These are phyloP conservation scores for Vaccinium macrocarpon DNA, from an alignment of 148 eudicot genomes.

Conservation along the genomic window DNA sequence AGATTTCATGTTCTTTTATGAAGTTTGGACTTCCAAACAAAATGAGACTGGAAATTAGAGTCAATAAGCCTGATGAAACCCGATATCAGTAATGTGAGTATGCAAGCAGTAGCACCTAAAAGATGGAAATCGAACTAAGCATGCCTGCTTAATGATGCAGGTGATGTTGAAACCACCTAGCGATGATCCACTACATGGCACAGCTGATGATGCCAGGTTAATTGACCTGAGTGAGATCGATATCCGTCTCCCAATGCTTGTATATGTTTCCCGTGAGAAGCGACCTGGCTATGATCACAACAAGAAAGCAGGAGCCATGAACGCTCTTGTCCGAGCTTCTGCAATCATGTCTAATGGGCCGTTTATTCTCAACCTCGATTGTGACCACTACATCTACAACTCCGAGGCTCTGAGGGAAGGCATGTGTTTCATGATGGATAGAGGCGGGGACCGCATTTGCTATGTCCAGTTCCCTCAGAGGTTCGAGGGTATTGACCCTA, in stretches of 20 bases:
- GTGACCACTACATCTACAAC: conserved; percentile 87
- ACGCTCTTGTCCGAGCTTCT: conserved; percentile 84
- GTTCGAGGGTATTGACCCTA: conserved; percentile 82
- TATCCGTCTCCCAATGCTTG: conserved; percentile 91
- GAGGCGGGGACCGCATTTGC: conserved; percentile 86
- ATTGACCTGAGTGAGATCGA: conserved; percentile 69
- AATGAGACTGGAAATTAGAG: neutral
- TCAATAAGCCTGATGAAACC: neutral
- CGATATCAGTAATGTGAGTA: neutral
- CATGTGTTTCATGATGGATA: conserved; percentile 91
- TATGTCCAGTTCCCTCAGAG: conserved; percentile 88
- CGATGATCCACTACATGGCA: conserved; percentile 62
- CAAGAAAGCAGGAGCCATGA: conserved; percentile 98
- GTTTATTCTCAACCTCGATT: conserved; percentile 76
- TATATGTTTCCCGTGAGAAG: conserved; percentile 85
- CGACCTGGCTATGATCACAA: conserved; percentile 94
- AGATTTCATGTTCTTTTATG: neutral
- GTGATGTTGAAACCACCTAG: conserved; percentile 93
- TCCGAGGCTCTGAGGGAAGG: conserved; percentile 91
- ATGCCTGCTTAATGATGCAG: conserved; percentile 37
- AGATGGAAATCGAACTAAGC: neutral
- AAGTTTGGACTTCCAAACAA: neutral
- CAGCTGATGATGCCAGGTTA: conserved; percentile 40
- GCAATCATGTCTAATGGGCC: conserved; percentile 95
- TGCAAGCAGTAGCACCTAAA: neutral